Percentiles rank a stretch among this genome's conserved stretches.
These are phyloP conservation scores for Candida nemodendra DNA, from an alignment of 805 yeast genomes.

Conservation along the genomic window DNA sequence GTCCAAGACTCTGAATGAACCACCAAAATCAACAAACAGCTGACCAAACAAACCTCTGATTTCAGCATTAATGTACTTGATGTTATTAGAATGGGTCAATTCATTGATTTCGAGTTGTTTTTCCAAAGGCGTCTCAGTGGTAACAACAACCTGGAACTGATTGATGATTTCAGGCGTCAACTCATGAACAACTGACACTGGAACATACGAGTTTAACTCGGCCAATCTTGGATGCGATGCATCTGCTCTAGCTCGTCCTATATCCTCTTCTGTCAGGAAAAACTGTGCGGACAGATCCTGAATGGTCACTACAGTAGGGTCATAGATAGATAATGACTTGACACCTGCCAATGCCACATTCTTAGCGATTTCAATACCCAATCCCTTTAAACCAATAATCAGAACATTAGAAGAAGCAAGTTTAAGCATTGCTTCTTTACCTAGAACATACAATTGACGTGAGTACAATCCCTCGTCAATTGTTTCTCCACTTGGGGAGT, in stretches of 20 bases:
- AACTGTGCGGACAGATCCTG: slow-evolving; percentile 87
- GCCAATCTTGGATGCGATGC: slow-evolving; percentile 67
- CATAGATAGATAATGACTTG: slow-evolving; percentile 82
- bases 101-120: slow-evolving; percentile 73
- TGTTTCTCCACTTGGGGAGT: slow-evolving; percentile 40
- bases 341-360: slow-evolving; percentile 97
- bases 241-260: slow-evolving; percentile 76
- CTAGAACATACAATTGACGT: slow-evolving; percentile 93
- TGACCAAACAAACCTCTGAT: slow-evolving; percentile 86
- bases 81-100: slow-evolving; percentile 67
- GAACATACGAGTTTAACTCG: slow-evolving; percentile 89
- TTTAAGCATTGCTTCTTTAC: slow-evolving; percentile 97
- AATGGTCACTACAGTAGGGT: slow-evolving; percentile 65
- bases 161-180: slow-evolving; percentile 53
- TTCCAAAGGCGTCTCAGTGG: slow-evolving; percentile 72
- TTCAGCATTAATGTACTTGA: slow-evolving; percentile 80
- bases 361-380: slow-evolving; percentile 95
- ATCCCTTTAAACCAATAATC: slow-evolving; percentile 84
- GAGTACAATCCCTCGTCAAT: slow-evolving; percentile 96
- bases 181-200: slow-evolving; percentile 63
- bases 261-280: slow-evolving; percentile 66
- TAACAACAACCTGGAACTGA: slow-evolving; percentile 76
- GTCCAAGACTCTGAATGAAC: slow-evolving; percentile 74
- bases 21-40: slow-evolving; percentile 89
- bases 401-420: slow-evolving; percentile 95